Evolutionary conservation across 108 stramenopile species (phyloP).

Genomic region (Seminavis robusta): DNA sequence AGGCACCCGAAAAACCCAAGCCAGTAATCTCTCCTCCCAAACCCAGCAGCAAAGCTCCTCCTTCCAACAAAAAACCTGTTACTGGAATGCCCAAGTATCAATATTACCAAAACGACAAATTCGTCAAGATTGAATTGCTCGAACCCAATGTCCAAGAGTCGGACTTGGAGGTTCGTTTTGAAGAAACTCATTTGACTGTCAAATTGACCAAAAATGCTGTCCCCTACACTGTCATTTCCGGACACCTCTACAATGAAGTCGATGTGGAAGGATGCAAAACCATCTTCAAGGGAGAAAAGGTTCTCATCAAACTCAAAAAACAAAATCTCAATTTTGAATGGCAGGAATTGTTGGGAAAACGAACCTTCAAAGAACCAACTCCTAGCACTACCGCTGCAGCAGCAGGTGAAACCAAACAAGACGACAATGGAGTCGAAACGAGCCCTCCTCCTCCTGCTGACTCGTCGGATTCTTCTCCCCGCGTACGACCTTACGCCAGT

Average conservation of each 20-base stretch:
- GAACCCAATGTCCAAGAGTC: constrained; percentile 60
- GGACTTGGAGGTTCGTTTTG: constrained; percentile 64
- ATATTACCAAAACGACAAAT: constrained; percentile 83
- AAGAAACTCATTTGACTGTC: constrained; percentile 54
- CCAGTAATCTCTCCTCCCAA: neutral
- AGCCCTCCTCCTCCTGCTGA: neutral
- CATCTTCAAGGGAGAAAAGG: constrained; percentile 72
- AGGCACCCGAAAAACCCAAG: neutral
- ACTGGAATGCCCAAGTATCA: constrained; percentile 86
- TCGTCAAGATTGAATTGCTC: constrained; percentile 85
- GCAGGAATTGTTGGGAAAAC: constrained; percentile 64
- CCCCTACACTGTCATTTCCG: constrained; percentile 73
- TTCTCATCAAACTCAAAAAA: constrained; percentile 80
- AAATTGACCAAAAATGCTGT: constrained; percentile 43
- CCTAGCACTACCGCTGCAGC: neutral
- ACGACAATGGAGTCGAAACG: neutral
- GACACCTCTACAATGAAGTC: constrained; percentile 70
- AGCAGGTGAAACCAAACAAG: neutral
- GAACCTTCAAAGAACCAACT: constrained; percentile 2
- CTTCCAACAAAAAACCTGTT: constrained; percentile 19
- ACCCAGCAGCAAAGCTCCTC: neutral
- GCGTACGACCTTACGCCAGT: constrained; percentile 71
- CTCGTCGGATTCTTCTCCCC: neutral
- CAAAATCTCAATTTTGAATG: constrained; percentile 58
- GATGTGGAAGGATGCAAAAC: constrained; percentile 55